Percentiles rank a stretch among this genome's conserved stretches.
phyloP scores from a whole-genome alignment of 352 stramenopile species.

The Phytophthora sojae region DNA sequence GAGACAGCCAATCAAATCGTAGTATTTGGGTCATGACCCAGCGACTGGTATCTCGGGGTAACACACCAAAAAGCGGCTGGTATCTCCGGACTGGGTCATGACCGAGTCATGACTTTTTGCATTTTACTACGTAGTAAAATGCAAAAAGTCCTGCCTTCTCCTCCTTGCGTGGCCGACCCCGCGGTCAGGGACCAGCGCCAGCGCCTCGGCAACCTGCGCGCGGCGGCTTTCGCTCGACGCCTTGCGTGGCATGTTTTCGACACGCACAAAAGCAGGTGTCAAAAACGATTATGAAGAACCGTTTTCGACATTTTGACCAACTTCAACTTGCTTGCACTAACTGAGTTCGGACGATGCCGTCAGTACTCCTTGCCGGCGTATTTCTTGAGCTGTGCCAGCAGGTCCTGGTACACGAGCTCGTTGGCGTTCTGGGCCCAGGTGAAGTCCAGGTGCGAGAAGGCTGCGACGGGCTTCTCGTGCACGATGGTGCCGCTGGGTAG shows the following conservation, averaged over 20 bases:
- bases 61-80: too few relatives aligned
- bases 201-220: conserved; percentile 39
- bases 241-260: conserved; percentile 14
- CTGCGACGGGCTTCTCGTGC: conserved; percentile 35
- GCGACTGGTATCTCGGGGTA: too few relatives aligned
- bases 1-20: too few relatives aligned
- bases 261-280: background rate
- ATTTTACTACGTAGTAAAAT: too few relatives aligned
- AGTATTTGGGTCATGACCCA: too few relatives aligned
- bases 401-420: conserved; percentile 39
- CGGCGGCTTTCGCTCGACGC: conserved; percentile 15
- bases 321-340: background rate
- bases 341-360: too few relatives aligned
- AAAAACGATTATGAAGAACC: background rate
- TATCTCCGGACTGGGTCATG: too few relatives aligned
- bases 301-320: background rate
- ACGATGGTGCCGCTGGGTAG: conserved; percentile 43
- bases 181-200: conserved; percentile 38
- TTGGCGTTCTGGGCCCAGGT: conserved; percentile 27
- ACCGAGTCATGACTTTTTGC: too few relatives aligned
- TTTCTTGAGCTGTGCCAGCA: conserved; percentile 17
- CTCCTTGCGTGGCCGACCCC: conserved; percentile 32
- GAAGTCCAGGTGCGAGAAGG: conserved; percentile 56
- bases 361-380: background rate
- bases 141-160: conserved; percentile 23